These are phyloP conservation scores for Pluteus cervinus DNA, from an alignment of 768 basidiomycete species.

Conservation along the genomic window DNA sequence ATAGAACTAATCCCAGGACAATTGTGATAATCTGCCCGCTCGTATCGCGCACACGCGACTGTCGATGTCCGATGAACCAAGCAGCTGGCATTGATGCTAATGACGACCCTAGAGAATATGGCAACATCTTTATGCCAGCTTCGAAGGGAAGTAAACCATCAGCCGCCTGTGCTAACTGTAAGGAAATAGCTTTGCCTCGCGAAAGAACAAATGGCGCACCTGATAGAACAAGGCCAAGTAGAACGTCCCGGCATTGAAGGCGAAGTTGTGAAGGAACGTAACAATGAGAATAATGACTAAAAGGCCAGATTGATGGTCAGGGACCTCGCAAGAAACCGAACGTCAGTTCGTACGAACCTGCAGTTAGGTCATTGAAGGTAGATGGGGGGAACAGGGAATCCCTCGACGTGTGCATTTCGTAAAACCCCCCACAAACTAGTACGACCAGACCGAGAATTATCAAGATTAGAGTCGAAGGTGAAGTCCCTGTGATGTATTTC, in stretches of 20 bases:
- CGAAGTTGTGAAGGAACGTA: slow-evolving; percentile 77
- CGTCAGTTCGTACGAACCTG: slow-evolving; percentile 40
- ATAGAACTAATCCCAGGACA: slow-evolving; percentile 53
- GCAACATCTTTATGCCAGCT: slow-evolving; percentile 70
- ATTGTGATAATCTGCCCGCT: slow-evolving; percentile 64
- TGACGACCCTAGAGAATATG: slow-evolving; percentile 82
- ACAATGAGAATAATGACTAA: slow-evolving; percentile 62
- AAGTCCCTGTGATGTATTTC: slow-evolving; percentile 44
- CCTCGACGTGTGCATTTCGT: slow-evolving; percentile 61
- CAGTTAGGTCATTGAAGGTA: slow-evolving; percentile 53
- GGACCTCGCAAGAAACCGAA: not conserved
- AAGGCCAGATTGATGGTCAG: slow-evolving; percentile 5
- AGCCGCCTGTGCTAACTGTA: slow-evolving; percentile 44
- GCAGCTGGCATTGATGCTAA: slow-evolving; percentile 81
- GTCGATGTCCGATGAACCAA: slow-evolving; percentile 73
- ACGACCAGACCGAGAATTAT: slow-evolving; percentile 50
- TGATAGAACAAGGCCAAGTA: slow-evolving; percentile 83
- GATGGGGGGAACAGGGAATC: slow-evolving; percentile 69
- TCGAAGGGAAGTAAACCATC: slow-evolving; percentile 63
- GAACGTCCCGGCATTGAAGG: slow-evolving; percentile 81
- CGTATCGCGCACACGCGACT: slow-evolving; percentile 48
- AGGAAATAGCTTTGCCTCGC: slow-evolving; percentile 7
- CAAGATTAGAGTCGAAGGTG: slow-evolving; percentile 53
- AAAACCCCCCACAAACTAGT: slow-evolving; percentile 54
- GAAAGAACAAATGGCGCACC: slow-evolving; percentile 32